These are phyloP conservation scores for Tricholoma terreum DNA, from an alignment of 768 basidiomycete genomes.

Conservation along the genomic window DNA sequence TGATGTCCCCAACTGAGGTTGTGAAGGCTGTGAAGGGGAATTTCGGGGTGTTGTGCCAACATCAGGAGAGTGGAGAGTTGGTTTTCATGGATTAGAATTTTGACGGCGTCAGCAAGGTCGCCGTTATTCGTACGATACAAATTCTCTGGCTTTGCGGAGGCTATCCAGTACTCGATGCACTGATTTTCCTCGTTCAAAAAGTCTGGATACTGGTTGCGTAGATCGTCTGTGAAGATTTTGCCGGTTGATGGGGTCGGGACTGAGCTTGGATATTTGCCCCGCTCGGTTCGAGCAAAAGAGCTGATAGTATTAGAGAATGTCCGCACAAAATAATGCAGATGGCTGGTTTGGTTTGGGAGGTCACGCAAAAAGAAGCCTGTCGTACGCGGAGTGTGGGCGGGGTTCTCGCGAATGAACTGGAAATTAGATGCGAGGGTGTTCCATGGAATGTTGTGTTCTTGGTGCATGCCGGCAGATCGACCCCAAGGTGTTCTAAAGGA, in stretches of 20 bases:
- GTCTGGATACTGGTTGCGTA: slow-evolving; percentile 26
- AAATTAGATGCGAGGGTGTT: slow-evolving; percentile 32
- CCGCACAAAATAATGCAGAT: slow-evolving; percentile 32
- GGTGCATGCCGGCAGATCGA: no score
- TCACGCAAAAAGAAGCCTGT: slow-evolving; percentile 26
- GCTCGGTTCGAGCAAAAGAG: slow-evolving; percentile 35
- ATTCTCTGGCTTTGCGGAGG: not conserved
- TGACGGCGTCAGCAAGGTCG: slow-evolving; percentile 33
- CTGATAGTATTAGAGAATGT: slow-evolving; percentile 25
- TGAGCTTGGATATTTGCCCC: slow-evolving; percentile 26
- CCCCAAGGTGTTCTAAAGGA: no score
- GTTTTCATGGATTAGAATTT: slow-evolving; percentile 34
- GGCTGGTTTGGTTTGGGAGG: slow-evolving; percentile 17
- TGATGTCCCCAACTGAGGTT: slow-evolving; percentile 29
- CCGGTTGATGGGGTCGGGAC: slow-evolving; percentile 16
- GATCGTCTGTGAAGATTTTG: slow-evolving; percentile 28
- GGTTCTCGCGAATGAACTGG: slow-evolving; percentile 30
- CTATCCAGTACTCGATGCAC: slow-evolving; percentile 33
- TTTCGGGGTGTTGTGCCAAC: slow-evolving; percentile 34
- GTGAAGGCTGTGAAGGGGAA: slow-evolving; percentile 25
- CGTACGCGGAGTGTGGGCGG: slow-evolving; percentile 22
- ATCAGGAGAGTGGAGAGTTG: slow-evolving; percentile 29
- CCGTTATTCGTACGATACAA: slow-evolving; percentile 9
- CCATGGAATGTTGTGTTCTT: no score
- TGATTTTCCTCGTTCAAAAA: slow-evolving; percentile 30